Base-by-base conservation (phyloP, 2,329 filamentous ascomycete genomes). In the Westerdykella aurantiaca region DNA sequence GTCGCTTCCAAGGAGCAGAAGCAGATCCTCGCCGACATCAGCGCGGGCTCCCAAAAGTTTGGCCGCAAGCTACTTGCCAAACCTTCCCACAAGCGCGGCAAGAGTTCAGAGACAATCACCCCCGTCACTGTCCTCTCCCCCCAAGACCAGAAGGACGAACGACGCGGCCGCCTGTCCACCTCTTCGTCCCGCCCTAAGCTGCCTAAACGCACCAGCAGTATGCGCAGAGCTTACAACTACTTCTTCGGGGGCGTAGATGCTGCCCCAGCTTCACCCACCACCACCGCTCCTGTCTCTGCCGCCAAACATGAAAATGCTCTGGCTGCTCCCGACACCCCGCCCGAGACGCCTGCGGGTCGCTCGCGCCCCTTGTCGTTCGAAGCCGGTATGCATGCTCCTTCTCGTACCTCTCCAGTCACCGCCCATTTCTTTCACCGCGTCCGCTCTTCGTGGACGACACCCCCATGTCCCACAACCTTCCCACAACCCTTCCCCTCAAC, bases 221-320 rank as follows among this genome's bases (percentile, higher is more conserved):
- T 69, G 66, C 57, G 58, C 48, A 57, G 65, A 45, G 64, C 64
- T 9, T 68, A 68, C 57, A 65, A 66, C 51, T 69, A 67, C 47
- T 67, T 69, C 41, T 69, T 69, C 46, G 64, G 64, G 38, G 57
- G 55, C 34, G 34, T 37, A 17, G 39, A 52, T 21, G 49, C 56
- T 6, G 7, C 38, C n/a, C 58, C 60, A 21, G 49, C 53, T 18
- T 53, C 55, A 23, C 61, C 63, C 11, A 57, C 57, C 6, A 35
- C 29, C 13, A 21, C 23, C 22, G 58, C 57, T 6, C 59, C 59
- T 5, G 48, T 58, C 31, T 58, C 54, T 14, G 58, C 60, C 13
- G 53, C 52, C 7, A 56, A 52, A 37, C 43, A 57, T 12, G 48
- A 29, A 29, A 29, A 29, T 29, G 33, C 52, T 13, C 31, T 38